phyloP scores from a whole-genome alignment of 1,284 basidiomycete genomes.

The Ustilago tritici region DNA sequence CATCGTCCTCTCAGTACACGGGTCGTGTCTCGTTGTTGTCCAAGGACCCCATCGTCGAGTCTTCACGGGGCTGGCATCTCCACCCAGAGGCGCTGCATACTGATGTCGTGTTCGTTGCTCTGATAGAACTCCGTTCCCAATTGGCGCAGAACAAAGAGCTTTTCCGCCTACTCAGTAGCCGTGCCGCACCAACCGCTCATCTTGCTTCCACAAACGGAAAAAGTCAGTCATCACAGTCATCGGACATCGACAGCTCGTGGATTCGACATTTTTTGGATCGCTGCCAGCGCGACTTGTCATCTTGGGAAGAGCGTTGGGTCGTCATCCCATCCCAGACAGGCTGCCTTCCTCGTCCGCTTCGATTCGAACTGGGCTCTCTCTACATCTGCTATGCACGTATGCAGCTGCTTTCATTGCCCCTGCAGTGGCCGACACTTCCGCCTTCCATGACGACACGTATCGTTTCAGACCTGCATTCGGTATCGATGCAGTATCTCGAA shows the following conservation, averaged over 20 bases:
- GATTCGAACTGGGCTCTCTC: constrained; percentile 43
- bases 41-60: constrained; percentile 42
- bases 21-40: constrained; percentile 41
- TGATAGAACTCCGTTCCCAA: constrained; percentile 45
- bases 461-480: constrained; percentile 36
- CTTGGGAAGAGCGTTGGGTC: constrained; percentile 47
- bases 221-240: background rate
- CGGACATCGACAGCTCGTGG: constrained; percentile 24
- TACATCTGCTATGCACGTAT: constrained; percentile 52
- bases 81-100: constrained; percentile 38
- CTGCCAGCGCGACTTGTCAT: constrained; percentile 35
- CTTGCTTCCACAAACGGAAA: background rate
- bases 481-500: constrained; percentile 41
- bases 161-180: constrained; percentile 37
- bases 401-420: constrained; percentile 42
- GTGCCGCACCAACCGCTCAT: background rate
- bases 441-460: constrained; percentile 37
- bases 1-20: constrained; percentile 44
- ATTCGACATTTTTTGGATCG: constrained; percentile 40
- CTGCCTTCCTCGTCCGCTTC: constrained; percentile 32
- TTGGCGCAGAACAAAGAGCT: constrained; percentile 43
- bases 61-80: constrained; percentile 44
- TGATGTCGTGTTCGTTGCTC: constrained; percentile 46
- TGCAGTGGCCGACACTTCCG: constrained; percentile 32
- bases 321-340: constrained; percentile 26